These are phyloP conservation scores for Vanrija pseudolonga DNA, from an alignment of 1,284 basidiomycete genomes.

Conservation along the genomic window DNA sequence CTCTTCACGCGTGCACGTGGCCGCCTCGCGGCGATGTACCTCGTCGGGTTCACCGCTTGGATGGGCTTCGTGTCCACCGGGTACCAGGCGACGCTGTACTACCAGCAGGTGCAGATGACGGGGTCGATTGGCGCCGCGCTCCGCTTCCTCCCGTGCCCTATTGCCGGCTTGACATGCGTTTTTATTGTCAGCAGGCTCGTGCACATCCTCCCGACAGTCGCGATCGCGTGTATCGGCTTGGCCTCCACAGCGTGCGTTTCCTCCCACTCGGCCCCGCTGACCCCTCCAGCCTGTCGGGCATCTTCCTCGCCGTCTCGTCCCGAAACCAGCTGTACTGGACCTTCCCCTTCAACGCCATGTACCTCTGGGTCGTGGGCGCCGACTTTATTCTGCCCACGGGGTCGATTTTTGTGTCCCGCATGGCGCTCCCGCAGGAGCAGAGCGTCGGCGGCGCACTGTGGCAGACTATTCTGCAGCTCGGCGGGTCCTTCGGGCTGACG, in stretches of 20 bases:
- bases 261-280: background rate
- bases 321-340: slow-evolving; percentile 35
- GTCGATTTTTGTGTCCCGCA: slow-evolving; percentile 65
- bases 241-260: slow-evolving; percentile 49
- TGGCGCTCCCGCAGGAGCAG: slow-evolving; percentile 65
- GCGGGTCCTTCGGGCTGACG: slow-evolving; percentile 65
- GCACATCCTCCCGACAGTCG: slow-evolving; percentile 5
- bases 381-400: slow-evolving; percentile 71
- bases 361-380: slow-evolving; percentile 64
- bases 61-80: slow-evolving; percentile 51
- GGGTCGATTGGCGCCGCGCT: slow-evolving; percentile 60
- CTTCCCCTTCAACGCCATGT: slow-evolving; percentile 18
- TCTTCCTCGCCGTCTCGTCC: slow-evolving; percentile 69
- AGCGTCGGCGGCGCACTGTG: slow-evolving; percentile 57
- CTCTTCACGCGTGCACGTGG: slow-evolving; percentile 62
- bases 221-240: slow-evolving; percentile 57
- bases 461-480: slow-evolving; percentile 52
- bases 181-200: slow-evolving; percentile 32
- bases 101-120: slow-evolving; percentile 16
- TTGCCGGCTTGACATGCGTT: slow-evolving; percentile 65
- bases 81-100: slow-evolving; percentile 14
- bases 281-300: slow-evolving; percentile 52
- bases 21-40: slow-evolving; percentile 59
- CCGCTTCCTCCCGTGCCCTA: slow-evolving; percentile 67
- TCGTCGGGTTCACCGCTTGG: slow-evolving; percentile 64